phyloP scores from a whole-genome alignment of 2,329 filamentous ascomycete species.

The Fusarium concolor region DNA sequence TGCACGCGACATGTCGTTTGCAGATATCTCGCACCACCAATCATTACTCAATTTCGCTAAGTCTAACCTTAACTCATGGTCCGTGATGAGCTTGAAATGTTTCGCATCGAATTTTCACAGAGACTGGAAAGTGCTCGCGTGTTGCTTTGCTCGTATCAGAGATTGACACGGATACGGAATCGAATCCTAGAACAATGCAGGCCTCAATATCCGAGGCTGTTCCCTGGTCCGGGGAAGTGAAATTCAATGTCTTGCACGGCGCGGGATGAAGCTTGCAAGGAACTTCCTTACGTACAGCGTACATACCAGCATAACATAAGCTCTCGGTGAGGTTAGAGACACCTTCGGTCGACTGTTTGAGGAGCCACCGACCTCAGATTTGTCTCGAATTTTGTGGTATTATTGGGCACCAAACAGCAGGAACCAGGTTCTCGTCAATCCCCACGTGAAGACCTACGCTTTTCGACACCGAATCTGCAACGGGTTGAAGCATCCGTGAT shows the following conservation, averaged over 20 bases:
- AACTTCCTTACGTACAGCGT: constrained; percentile 5
- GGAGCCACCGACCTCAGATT: constrained; percentile 9
- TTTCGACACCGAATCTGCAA: constrained; percentile 43
- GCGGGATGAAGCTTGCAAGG: constrained; percentile 17
- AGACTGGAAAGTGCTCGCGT: constrained; percentile 37
- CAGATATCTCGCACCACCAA: constrained; percentile 2
- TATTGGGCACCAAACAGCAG: constrained; percentile 4
- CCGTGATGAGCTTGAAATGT: constrained; percentile 27
- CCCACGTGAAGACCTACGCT: constrained; percentile 45
- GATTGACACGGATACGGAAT: constrained; percentile 7
- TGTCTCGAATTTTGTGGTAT: constrained; percentile 19
- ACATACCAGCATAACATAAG: neutral
- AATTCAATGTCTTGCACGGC: neutral
- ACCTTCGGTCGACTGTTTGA: constrained; percentile 35
- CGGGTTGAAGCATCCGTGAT: constrained; percentile 21
- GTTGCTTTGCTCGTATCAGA: constrained; percentile 14
- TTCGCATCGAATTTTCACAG: constrained; percentile 8
- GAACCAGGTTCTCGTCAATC: constrained; percentile 5
- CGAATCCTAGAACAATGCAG: neutral
- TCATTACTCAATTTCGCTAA: neutral
- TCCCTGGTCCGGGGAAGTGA: constrained; percentile 14
- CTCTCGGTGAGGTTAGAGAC: constrained; percentile 21
- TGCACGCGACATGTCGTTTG: constrained; percentile 30
- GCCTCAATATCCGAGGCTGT: constrained; percentile 10
- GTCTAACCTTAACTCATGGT: constrained; percentile 19